Evolutionary conservation across 306 rosid genomes (phyloP).

Genomic region (Abrus precatorius): DNA sequence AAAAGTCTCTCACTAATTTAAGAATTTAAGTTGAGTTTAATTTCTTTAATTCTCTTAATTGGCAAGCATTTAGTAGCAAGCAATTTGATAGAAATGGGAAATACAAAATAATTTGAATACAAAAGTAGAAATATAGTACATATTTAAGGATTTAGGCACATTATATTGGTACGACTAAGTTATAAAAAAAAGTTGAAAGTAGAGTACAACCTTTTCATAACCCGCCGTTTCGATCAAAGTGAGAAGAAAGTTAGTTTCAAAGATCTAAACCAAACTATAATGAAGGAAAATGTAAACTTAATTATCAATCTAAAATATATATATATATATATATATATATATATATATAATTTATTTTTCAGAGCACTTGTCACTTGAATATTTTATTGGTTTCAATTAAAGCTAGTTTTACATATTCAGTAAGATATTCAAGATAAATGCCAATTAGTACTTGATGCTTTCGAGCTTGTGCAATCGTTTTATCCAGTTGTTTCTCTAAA

Average conservation of each 20-base stretch:
- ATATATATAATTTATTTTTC: background rate
- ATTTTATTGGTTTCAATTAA: background rate
- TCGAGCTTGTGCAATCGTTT: slow-evolving; percentile 68
- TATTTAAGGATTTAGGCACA: background rate
- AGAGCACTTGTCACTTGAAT: background rate
- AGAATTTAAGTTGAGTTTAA: background rate
- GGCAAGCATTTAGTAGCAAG: background rate
- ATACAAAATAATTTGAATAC: background rate
- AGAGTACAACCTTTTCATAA: background rate
- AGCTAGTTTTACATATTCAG: background rate
- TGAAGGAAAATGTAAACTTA: background rate
- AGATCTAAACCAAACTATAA: too few relatives aligned
- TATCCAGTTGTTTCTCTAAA: slow-evolving; percentile 80
- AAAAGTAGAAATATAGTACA: background rate
- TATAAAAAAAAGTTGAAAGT: background rate
- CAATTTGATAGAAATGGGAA: background rate
- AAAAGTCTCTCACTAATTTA: background rate
- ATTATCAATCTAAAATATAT: background rate
- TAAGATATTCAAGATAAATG: slow-evolving; percentile 1
- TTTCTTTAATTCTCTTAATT: background rate
- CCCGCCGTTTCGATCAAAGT: background rate
- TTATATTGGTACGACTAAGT: background rate
- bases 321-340: too few relatives aligned
- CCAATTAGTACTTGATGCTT: slow-evolving; percentile 60
- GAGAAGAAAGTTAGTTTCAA: too few relatives aligned